Conservation (phyloP, 371 early-diverging fungal species). For the Syncephalis fuscata region DNA sequence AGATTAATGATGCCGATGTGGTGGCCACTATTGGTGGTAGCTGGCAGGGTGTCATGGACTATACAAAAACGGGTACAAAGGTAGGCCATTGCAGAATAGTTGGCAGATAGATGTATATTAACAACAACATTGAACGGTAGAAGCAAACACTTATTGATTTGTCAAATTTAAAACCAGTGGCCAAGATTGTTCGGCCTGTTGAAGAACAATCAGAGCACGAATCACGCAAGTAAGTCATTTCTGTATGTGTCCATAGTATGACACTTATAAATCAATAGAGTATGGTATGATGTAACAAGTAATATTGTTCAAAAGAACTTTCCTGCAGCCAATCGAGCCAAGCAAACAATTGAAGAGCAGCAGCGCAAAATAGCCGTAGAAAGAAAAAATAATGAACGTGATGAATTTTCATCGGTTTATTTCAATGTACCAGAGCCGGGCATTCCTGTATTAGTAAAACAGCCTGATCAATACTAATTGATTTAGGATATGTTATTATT, state of each 20-base stretch:
- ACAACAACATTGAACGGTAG: conserved; percentile 6
- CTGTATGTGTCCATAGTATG: not conserved
- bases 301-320: conserved; percentile 19
- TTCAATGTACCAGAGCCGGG: conserved; percentile 9
- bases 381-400: conserved; percentile 12
- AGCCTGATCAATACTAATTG: not conserved
- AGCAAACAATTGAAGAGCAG: conserved; percentile 25
- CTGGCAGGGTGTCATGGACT: conserved; percentile 24
- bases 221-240: conserved; percentile 17
- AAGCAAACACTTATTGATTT: conserved; percentile 29
- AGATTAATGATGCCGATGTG: conserved; percentile 21
- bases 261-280: not conserved
- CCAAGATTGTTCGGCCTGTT: conserved; percentile 27
- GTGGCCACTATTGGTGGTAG: conserved; percentile 33
- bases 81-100: conserved; percentile 10
- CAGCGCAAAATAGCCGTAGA: conserved; percentile 22
- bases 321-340: conserved; percentile 26
- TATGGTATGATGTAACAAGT: conserved; percentile 25
- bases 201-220: conserved; percentile 36
- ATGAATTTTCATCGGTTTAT: conserved; percentile 5
- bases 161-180: conserved; percentile 14
- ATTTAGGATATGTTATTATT: not conserved
- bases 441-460: not conserved
- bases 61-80: no score
- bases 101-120: conserved; percentile 7